Conservation (phyloP, 495 filamentous ascomycete genomes). For the Aspergillus nidulans region DNA sequence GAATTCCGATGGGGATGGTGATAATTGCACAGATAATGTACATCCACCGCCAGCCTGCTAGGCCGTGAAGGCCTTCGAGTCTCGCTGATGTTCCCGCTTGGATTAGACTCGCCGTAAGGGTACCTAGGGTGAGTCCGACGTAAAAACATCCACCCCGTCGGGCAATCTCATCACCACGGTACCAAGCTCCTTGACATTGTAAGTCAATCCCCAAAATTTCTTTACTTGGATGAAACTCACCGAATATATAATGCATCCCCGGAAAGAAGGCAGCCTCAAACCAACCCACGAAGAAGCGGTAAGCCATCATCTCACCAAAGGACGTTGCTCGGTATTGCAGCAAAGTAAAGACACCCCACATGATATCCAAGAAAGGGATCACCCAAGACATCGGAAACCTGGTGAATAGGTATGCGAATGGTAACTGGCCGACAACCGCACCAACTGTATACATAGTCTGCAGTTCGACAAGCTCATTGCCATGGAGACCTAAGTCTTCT, state of each 20-base stretch:
- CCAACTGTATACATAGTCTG: constrained; percentile 35
- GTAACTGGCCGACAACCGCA: constrained; percentile 47
- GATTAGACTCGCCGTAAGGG: constrained; percentile 47
- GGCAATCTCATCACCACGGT: constrained; percentile 37
- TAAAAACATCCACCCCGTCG: constrained; percentile 48
- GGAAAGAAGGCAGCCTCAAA: constrained; percentile 54
- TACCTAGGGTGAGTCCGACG: constrained; percentile 44
- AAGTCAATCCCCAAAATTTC: background rate
- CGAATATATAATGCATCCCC: constrained; percentile 43
- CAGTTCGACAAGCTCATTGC: constrained; percentile 8
- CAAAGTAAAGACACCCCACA: constrained; percentile 47
- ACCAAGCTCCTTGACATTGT: constrained; percentile 17
- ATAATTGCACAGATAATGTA: constrained; percentile 50
- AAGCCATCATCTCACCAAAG: constrained; percentile 38
- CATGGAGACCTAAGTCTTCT: constrained; percentile 8
- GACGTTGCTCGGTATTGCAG: constrained; percentile 37
- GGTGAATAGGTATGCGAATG: constrained; percentile 48
- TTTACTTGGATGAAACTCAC: constrained; percentile 39
- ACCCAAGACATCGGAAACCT: constrained; percentile 44
- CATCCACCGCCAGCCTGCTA: constrained; percentile 52
- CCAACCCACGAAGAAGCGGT: constrained; percentile 79
- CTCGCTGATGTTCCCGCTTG: constrained; percentile 40
- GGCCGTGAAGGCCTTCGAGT: constrained; percentile 43
- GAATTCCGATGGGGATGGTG: constrained; percentile 45
- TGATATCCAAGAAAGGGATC: constrained; percentile 35